Base-by-base conservation (phyloP, 257 asterid species). In the Misopates orontium region DNA sequence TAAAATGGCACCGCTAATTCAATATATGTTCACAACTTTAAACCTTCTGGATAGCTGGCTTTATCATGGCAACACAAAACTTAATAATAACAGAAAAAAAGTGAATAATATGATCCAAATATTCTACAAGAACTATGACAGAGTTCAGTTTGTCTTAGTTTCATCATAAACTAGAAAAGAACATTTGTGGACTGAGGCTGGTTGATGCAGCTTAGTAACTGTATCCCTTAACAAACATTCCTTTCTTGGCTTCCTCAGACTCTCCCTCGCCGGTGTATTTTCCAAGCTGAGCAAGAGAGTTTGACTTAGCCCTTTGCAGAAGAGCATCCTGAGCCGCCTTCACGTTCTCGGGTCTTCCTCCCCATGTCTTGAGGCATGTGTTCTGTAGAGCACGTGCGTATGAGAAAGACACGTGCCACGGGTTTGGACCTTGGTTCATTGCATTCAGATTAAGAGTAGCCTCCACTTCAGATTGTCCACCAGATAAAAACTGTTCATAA, bases 241-340 rank as follows among this genome's bases (percentile, higher is more conserved):
- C 95, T 61, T 87, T 47, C 83, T 82, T 87, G 60, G 95, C 87
- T 71, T 80, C 91, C 66, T 84, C 95, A 1, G 91, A 77, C 71
- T 87, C 95, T 45, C 89, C 89, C 65, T 82, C 89, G 4, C 82
- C 86, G 0, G 95, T 77, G 85, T 87, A 87, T 67, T 84, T 87
- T 16, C 90, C 92, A 11, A 85, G 90, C 71, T 87, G 95, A n/a
- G 95, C 95, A 39, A 79, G 85, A 1, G 95, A 87, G 76, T 87
- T 87, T 10, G 90, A 80, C 77, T 79, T 76, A 6, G 95, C 95
- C 50, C 87, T 77, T 24, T 74, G 6, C 41, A 87, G 88, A 78
- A 87, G 70, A 5, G 79, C 39, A 0, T 85, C 90, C 68, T 87
- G 95, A 57, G 90, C 95, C 11, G 84, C 88, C 84, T 83, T 56